A percentile compares a stretch with the other conserved stretches of the same genome.
Conservation (phyloP, 805 yeast genomes). For the Wickerhamomyces kurtzmanii region DNA sequence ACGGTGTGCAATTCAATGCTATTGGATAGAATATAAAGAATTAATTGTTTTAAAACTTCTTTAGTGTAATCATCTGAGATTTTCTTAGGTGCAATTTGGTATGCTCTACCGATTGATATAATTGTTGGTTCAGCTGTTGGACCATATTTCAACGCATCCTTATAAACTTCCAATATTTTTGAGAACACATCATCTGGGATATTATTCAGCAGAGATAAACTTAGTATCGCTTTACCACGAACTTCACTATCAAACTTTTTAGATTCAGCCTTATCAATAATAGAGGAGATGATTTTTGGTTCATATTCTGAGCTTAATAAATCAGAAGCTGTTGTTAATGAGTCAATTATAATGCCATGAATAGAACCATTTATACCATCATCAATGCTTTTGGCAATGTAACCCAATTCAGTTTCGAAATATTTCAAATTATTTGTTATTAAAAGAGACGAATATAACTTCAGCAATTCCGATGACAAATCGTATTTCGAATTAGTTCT, state of each 20-base stretch:
- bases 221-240: conserved; percentile 24
- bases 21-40: too few relatives aligned
- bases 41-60: too few relatives aligned
- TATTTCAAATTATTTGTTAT: conserved; percentile 18
- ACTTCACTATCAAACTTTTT: conserved; percentile 25
- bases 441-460: conserved; percentile 25
- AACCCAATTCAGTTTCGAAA: conserved; percentile 19
- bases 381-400: conserved; percentile 17
- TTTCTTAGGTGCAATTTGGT: conserved; percentile 7
- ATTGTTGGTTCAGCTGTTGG: conserved; percentile 22
- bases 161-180: conserved; percentile 20
- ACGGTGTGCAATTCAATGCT: too few relatives aligned
- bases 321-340: conserved; percentile 20
- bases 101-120: conserved; percentile 15
- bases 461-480: conserved; percentile 21
- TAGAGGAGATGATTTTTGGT: conserved; percentile 14
- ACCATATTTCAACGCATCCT: conserved; percentile 23
- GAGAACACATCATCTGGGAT: conserved; percentile 15
- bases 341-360: conserved; percentile 23
- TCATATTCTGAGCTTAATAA: conserved; percentile 14
- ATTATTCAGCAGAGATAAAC: conserved; percentile 18
- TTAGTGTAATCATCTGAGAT: conserved; percentile 5
- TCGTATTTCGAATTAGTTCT: conserved; percentile 16
- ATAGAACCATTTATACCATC: conserved; percentile 23
- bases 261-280: conserved; percentile 22